Evolutionary conservation across 176 grass and related monocot genomes (phyloP).

Genomic region (Aegilops sharonensis): DNA sequence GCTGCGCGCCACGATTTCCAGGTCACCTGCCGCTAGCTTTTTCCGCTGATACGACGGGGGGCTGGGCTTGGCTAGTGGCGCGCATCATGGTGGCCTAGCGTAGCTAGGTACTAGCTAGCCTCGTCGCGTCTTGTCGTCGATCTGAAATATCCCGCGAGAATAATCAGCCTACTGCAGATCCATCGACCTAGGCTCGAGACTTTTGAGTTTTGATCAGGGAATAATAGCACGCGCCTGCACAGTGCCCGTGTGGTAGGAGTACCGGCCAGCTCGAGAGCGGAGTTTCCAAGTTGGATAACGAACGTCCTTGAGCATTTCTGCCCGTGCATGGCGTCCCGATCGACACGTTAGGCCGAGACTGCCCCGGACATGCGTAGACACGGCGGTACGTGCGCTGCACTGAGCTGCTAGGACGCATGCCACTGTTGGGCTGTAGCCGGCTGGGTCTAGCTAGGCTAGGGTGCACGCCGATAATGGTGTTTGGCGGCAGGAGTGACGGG

Average conservation of each 20-base stretch:
- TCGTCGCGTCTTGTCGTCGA: slow-evolving; percentile 4
- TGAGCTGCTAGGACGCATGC: background rate
- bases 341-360: background rate
- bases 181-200: background rate
- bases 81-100: background rate
- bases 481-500: background rate
- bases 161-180: background rate
- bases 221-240: background rate
- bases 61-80: background rate
- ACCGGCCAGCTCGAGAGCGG: no score
- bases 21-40: background rate
- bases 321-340: background rate
- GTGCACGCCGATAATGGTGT: slow-evolving; percentile 7
- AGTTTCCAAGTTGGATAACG: background rate
- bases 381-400: background rate
- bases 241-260: no score
- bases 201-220: background rate
- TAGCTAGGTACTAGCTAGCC: background rate
- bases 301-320: background rate
- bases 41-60: background rate
- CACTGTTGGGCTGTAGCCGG: background rate
- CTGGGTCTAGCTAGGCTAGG: background rate
- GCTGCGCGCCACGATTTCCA: slow-evolving; percentile 33
- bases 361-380: no score
- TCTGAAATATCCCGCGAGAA: background rate